A percentile compares a stretch with the other conserved stretches of the same genome.
Conservation (phyloP, 768 basidiomycete genomes). For the Candolleomyces eurysporus region DNA sequence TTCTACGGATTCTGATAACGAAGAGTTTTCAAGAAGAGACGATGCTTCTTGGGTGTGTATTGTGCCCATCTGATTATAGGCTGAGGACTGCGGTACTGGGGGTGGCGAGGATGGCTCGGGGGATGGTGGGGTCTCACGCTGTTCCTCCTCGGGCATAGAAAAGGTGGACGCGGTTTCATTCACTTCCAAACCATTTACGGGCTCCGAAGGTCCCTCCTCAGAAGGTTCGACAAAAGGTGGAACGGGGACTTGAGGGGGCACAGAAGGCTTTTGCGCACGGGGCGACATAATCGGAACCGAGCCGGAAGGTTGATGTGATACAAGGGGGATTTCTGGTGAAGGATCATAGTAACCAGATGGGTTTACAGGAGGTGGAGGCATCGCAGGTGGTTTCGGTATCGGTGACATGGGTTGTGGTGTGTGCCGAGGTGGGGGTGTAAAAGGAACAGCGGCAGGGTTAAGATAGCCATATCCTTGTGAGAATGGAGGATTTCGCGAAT, state of each 20-base stretch:
- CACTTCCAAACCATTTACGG: neutral
- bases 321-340: neutral
- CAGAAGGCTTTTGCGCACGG: neutral
- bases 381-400: neutral
- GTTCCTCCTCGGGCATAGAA: neutral
- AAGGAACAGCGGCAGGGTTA: constrained; percentile 31
- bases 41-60: constrained; percentile 15
- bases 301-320: neutral
- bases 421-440: constrained; percentile 45
- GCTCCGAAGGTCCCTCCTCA: neutral
- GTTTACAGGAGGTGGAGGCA: neutral
- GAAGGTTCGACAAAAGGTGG: neutral
- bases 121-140: neutral
- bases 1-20: constrained; percentile 9
- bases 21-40: constrained; percentile 9
- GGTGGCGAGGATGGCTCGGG: neutral
- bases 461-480: constrained; percentile 34
- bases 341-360: constrained; percentile 9
- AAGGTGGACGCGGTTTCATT: neutral
- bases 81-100: constrained; percentile 11
- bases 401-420: constrained; percentile 19
- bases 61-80: constrained; percentile 27
- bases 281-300: neutral
- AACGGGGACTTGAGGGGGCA: neutral
- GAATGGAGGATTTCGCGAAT: constrained; percentile 28